These are phyloP conservation scores for Phytopythium aichiense DNA, from an alignment of 352 stramenopile species.

Conservation along the genomic window DNA sequence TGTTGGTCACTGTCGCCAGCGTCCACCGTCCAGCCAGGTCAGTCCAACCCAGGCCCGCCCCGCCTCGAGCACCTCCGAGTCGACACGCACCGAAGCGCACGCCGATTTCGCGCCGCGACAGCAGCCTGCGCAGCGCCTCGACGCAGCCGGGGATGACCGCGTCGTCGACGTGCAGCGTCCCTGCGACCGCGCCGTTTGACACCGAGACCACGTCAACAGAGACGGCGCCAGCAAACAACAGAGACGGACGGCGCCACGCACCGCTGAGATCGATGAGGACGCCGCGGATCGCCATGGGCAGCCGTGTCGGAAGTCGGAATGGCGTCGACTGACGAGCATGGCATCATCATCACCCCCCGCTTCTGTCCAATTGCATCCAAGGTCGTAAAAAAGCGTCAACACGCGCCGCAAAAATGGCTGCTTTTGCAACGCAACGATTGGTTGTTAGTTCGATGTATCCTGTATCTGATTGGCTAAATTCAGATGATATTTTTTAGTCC, in stretches of 20 bases:
- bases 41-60: not conserved
- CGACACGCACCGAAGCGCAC: slow-evolving; percentile 45
- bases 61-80: not conserved
- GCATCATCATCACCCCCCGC: too few species aligned
- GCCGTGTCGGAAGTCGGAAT: not conserved
- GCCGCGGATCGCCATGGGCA: slow-evolving; percentile 27
- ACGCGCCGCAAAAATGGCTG: not conserved
- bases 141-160: slow-evolving; percentile 32
- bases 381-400: not conserved
- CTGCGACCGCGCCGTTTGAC: slow-evolving; percentile 11
- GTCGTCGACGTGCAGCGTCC: slow-evolving; percentile 54
- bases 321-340: too few species aligned
- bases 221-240: not conserved
- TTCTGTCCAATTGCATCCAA: too few species aligned
- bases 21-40: not conserved
- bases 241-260: slow-evolving; percentile 12
- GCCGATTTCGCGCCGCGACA: slow-evolving; percentile 20
- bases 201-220: not conserved
- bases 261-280: slow-evolving; percentile 56
- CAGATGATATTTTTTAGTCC: not conserved
- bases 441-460: not conserved
- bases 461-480: not conserved
- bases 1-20: slow-evolving; percentile 47
- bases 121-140: slow-evolving; percentile 31
- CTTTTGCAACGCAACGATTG: not conserved